Evolutionary conservation across 306 rosid genomes (phyloP), one percentile per base, ranked within the genome.

Genomic region (Ormosia semicastrata): DNA sequence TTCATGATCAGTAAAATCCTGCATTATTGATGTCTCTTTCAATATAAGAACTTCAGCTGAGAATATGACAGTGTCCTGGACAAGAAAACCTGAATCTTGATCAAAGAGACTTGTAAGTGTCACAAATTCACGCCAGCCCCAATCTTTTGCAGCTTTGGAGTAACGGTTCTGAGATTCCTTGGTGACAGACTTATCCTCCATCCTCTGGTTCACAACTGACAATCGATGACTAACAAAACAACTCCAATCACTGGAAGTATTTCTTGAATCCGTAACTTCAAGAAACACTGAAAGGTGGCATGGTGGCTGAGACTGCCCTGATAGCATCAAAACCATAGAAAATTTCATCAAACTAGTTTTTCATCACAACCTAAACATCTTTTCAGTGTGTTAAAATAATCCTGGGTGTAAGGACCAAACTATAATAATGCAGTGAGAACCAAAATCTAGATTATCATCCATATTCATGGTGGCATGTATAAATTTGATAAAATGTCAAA

Each of bases 261-360:
- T 96, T 78, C 97, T 91, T 81, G 98, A 91, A 92, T 96, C 99
- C 0, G 99, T 96, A 82, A 93, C 99, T 90, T 96, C 99, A 83
- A 96, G 99, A 85, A 96, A 96, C 60, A 96, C 98, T 73, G 98
- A 94, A 88, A 96, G 99, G 88, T 96, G 98, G 88, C 98, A 96
- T 50, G 99, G 99, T 50, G 99, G 99, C 81, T 96, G 99, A 87
- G 99, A 96, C 97, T 96, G 98, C 97, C 99, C 99, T 96, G 99
- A 59, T 86, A 85, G 85, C 87, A 91, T 66, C 73, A 82, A 88
- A 83, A 36, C 76, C 74, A 85, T 57, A 40, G 60, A 78, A 82
- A 84, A 79, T 44, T 63, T 87, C 70, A 87, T 92, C 91, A 92
- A 84, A 70, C 57, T 79, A 29, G 83, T 32, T 79, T 65, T 64